These are phyloP conservation scores for Globomyces sp. DNA, from an alignment of 371 early-diverging fungal species.

Conservation along the genomic window DNA sequence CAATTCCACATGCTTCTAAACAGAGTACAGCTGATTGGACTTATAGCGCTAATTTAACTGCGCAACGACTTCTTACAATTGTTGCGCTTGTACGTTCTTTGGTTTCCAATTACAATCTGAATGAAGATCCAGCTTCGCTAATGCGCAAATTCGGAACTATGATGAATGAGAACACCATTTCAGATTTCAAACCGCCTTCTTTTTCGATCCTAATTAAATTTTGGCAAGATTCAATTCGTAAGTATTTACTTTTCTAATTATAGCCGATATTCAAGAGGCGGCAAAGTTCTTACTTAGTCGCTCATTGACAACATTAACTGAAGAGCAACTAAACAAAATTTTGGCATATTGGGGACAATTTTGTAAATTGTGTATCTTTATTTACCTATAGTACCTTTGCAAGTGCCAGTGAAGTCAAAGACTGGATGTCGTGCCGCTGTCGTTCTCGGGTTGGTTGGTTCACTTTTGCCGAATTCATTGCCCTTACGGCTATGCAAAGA, in stretches of 20 bases:
- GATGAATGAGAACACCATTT: constrained; percentile 45
- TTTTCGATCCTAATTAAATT: constrained; percentile 74
- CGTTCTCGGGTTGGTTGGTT: constrained; percentile 71
- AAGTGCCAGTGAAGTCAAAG: constrained; percentile 53
- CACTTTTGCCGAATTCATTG: constrained; percentile 33
- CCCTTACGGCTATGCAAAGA: constrained; percentile 36
- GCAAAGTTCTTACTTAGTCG: constrained; percentile 47
- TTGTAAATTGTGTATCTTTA: constrained; percentile 39
- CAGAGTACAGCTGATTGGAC: constrained; percentile 45
- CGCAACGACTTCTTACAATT: constrained; percentile 53
- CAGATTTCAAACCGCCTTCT: constrained; percentile 61
- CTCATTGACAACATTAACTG: constrained; percentile 49
- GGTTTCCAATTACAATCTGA: constrained; percentile 44
- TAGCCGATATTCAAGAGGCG: constrained; percentile 53
- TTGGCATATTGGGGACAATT: constrained; percentile 67
- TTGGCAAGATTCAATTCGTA: constrained; percentile 83
- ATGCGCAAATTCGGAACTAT: constrained; percentile 53
- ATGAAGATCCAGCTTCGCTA: constrained; percentile 48
- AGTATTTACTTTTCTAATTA: neutral
- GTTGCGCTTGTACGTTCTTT: constrained; percentile 57
- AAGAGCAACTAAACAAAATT: constrained; percentile 45
- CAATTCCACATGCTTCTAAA: neutral
- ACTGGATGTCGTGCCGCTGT: constrained; percentile 69
- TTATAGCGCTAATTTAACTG: constrained; percentile 61
- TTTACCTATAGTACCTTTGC: constrained; percentile 58